phyloP scores from a whole-genome alignment of 108 stramenopile genomes.

The Fragilariopsis cylindrus region DNA sequence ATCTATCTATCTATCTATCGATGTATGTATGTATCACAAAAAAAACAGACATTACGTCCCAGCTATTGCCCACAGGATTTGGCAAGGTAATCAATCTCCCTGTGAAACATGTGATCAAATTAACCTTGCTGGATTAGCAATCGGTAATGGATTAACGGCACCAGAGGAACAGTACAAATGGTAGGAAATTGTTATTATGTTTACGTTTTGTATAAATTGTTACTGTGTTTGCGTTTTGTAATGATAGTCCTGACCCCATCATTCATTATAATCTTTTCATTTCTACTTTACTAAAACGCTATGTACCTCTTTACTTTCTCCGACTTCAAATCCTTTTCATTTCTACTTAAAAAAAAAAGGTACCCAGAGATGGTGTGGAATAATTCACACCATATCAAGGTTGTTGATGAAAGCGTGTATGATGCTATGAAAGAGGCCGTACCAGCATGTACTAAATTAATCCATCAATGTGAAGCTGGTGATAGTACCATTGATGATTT shows the following conservation, averaged over 20 bases:
- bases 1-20: background rate
- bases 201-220: too few species aligned
- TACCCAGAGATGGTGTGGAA: constrained; percentile 95
- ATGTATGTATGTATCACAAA: too few species aligned
- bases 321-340: background rate
- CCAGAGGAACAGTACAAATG: constrained; percentile 89
- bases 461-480: constrained; percentile 81
- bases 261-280: too few species aligned
- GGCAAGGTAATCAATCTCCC: constrained; percentile 29
- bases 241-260: background rate
- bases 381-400: constrained; percentile 86
- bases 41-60: constrained; percentile 84
- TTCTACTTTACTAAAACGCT: background rate
- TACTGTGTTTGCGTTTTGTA: background rate
- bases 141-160: constrained; percentile 96
- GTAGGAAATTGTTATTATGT: background rate
- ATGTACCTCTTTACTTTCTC: background rate
- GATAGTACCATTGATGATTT: constrained; percentile 55
- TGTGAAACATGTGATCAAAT: constrained; percentile 44
- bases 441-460: constrained; percentile 73
- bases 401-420: constrained; percentile 74
- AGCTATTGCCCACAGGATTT: constrained; percentile 73
- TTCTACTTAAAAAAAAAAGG: constrained; percentile 19
- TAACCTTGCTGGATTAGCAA: constrained; percentile 87
- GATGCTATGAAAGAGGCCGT: constrained; percentile 73